Evolutionary conservation across 202 grass and related monocot genomes (phyloP).

Genomic region (Cymbopogon flexuosus): DNA sequence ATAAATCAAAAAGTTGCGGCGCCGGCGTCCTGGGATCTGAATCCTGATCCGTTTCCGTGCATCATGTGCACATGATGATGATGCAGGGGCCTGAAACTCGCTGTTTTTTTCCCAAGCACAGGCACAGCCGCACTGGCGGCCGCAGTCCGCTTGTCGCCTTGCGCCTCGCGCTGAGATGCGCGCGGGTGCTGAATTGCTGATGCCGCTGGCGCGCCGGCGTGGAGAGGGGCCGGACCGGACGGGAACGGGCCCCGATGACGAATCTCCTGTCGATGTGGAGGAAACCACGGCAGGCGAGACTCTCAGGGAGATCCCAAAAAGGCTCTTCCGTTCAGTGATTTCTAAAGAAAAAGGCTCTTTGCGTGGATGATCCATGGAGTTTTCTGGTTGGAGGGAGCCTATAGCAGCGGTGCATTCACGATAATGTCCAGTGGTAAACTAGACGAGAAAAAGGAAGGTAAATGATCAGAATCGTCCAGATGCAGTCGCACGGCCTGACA

Average conservation of each 20-base stretch:
- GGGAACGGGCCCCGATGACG: background rate
- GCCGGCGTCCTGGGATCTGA: background rate
- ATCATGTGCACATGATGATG: constrained; percentile 13
- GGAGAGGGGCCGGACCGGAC: no score
- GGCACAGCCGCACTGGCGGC: no score
- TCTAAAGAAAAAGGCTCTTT: background rate
- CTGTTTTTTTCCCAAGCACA: background rate
- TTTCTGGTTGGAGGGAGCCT: no score
- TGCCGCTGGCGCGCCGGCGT: background rate
- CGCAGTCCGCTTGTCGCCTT: background rate
- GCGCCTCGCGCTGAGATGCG: background rate
- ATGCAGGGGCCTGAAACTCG: background rate
- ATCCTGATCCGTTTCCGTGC: background rate
- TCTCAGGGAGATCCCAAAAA: background rate
- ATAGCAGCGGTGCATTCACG: no score
- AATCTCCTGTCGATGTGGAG: background rate
- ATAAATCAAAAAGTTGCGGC: no score
- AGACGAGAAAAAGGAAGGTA: no score
- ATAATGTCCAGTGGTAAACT: no score
- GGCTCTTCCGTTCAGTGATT: background rate
- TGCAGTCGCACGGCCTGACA: no score
- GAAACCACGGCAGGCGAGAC: background rate
- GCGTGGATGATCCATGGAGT: no score
- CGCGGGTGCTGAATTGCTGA: no score
- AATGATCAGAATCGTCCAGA: no score